These are phyloP conservation scores for Quillaja saponaria DNA, from an alignment of 306 rosid genomes.

Conservation along the genomic window DNA sequence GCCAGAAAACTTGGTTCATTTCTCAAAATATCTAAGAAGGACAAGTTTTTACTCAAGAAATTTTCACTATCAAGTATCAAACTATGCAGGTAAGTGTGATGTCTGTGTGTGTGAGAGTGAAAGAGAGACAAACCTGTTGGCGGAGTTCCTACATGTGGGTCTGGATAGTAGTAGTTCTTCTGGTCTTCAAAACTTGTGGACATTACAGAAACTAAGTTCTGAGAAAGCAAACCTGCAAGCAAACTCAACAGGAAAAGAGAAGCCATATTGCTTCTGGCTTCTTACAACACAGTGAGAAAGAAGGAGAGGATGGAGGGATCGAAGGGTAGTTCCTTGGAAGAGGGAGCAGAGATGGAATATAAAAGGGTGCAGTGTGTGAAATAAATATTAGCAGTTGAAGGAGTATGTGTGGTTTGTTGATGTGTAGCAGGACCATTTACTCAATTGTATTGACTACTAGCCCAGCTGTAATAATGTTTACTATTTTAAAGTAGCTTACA, in stretches of 20 bases:
- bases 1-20: too few relatives aligned
- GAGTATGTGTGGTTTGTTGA: conserved; percentile 72
- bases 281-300: conserved; percentile 10
- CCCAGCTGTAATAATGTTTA: too few relatives aligned
- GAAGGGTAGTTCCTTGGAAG: conserved; percentile 35
- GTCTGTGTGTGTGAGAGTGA: conserved; percentile 25
- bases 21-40: too few relatives aligned
- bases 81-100: neutral
- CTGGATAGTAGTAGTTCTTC: conserved; percentile 66
- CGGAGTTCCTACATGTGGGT: conserved; percentile 60
- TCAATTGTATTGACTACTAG: conserved; percentile 44
- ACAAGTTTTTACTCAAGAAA: too few relatives aligned
- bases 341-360: conserved; percentile 40
- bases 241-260: conserved; percentile 46
- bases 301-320: conserved; percentile 1
- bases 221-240: conserved; percentile 59
- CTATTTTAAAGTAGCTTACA: conserved; percentile 25
- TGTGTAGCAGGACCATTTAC: conserved; percentile 71
- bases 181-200: conserved; percentile 59
- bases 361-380: conserved; percentile 47
- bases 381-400: conserved; percentile 76
- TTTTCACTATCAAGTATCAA: too few relatives aligned
- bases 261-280: conserved; percentile 34
- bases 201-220: conserved; percentile 50
- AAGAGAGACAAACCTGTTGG: conserved; percentile 53